Conservation (phyloP, 208 protist genomes). For the Herpetomonas muscarum region DNA sequence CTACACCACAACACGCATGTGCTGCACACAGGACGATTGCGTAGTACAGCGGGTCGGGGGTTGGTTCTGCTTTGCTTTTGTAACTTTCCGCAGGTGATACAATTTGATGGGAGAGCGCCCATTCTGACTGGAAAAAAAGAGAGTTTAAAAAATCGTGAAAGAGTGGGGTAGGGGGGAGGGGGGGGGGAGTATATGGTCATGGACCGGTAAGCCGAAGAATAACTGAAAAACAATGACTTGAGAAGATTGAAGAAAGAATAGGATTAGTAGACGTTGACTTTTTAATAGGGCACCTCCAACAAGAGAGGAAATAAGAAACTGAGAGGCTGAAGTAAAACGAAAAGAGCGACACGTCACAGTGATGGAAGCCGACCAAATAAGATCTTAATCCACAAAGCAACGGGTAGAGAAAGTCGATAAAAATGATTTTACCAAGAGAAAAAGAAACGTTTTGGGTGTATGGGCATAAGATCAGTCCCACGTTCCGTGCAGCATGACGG, state of each 20-base stretch:
- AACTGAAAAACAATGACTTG: background rate
- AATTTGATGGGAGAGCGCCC: background rate
- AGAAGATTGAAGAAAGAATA: constrained; percentile 13
- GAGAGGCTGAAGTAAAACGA: constrained; percentile 8
- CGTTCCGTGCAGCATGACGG: no score
- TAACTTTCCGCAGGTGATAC: background rate
- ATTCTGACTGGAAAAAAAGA: constrained; percentile 10
- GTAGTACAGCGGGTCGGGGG: no score
- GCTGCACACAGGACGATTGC: no score
- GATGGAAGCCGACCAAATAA: no score
- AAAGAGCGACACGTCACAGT: constrained; percentile 4
- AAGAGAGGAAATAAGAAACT: constrained; percentile 6
- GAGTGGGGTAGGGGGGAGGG: background rate
- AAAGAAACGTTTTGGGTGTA: no score
- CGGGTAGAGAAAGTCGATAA: background rate
- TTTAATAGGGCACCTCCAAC: background rate
- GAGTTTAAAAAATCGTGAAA: constrained; percentile 9
- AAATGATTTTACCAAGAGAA: no score
- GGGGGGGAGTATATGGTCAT: background rate
- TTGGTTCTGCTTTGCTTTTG: constrained; percentile 1
- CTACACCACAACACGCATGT: no score
- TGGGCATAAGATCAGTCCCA: no score
- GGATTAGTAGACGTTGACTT: background rate
- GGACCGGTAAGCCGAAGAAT: background rate
- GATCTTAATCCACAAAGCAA: no score